Percentiles rank a stretch among this genome's conserved stretches.
These are phyloP conservation scores for Cladosporium sp. DNA, from an alignment of 2,329 filamentous ascomycete genomes.

Conservation along the genomic window DNA sequence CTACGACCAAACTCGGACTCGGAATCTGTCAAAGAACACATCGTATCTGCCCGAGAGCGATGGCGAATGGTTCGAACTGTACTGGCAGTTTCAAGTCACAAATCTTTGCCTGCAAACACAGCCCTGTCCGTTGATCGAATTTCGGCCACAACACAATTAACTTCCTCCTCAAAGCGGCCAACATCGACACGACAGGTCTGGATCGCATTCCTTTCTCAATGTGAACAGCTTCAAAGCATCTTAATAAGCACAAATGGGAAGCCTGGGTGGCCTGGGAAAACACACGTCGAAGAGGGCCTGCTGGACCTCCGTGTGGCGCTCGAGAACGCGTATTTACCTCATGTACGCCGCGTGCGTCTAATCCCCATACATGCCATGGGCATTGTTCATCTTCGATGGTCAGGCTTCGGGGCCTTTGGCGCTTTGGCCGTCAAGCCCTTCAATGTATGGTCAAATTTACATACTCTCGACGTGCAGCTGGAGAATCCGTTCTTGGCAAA, in stretches of 20 bases:
- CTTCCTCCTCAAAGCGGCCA: background rate
- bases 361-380: constrained; percentile 34
- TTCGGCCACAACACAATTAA: background rate
- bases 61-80: constrained; percentile 2
- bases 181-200: background rate
- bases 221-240: constrained; percentile 25
- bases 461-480: constrained; percentile 32
- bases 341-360: constrained; percentile 28
- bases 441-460: constrained; percentile 30
- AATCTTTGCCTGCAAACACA: background rate
- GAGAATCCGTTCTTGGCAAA: constrained; percentile 27
- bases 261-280: constrained; percentile 33
- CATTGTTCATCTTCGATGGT: constrained; percentile 37
- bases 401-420: constrained; percentile 30
- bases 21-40: background rate
- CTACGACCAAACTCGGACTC: background rate
- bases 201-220: constrained; percentile 22
- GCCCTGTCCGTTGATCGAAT: background rate
- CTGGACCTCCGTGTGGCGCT: constrained; percentile 31
- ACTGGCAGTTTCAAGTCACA: background rate
- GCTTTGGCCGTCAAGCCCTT: constrained; percentile 13
- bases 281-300: constrained; percentile 29
- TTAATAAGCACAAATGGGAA: constrained; percentile 31
- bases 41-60: background rate
- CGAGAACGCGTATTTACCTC: constrained; percentile 25